These are phyloP conservation scores for Rhynchosporium agropyri DNA, from an alignment of 2,329 filamentous ascomycete species.

Conservation along the genomic window DNA sequence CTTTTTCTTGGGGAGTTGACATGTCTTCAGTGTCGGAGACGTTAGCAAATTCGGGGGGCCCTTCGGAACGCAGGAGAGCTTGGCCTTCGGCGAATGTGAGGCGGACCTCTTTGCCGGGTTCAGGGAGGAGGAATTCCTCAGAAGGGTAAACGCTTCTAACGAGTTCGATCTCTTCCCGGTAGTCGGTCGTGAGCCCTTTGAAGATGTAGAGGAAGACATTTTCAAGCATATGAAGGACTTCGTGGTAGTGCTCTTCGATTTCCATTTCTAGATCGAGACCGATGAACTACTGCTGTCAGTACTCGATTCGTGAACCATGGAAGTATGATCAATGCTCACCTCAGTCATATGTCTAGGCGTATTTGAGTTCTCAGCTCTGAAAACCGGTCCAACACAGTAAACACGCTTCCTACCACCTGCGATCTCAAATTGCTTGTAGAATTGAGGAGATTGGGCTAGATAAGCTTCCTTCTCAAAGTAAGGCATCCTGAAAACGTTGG, in stretches of 20 bases:
- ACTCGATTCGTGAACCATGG: constrained; percentile 10
- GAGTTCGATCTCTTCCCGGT: constrained; percentile 71
- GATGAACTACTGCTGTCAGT: constrained; percentile 59
- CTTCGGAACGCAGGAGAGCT: constrained; percentile 74
- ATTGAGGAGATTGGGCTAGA: constrained; percentile 79
- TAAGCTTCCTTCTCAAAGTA: constrained; percentile 88
- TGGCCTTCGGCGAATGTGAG: constrained; percentile 80
- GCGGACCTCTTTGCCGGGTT: constrained; percentile 72
- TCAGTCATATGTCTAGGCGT: constrained; percentile 85
- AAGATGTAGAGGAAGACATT: constrained; percentile 79
- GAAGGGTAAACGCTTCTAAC: constrained; percentile 76
- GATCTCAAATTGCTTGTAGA: constrained; percentile 88
- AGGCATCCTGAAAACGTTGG: constrained; percentile 85
- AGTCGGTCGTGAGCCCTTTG: constrained; percentile 64
- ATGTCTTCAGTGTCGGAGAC: constrained; percentile 79
- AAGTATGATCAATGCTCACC: constrained; percentile 43
- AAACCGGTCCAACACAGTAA: constrained; percentile 78
- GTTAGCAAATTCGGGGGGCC: constrained; percentile 65
- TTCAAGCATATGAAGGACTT: constrained; percentile 73
- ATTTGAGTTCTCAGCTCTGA: constrained; percentile 84
- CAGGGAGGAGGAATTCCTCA: constrained; percentile 75
- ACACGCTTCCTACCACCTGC: constrained; percentile 77
- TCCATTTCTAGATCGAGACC: constrained; percentile 91
- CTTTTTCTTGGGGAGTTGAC: constrained; percentile 80
- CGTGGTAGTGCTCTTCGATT: constrained; percentile 76